These are phyloP conservation scores for Ogataea minuta DNA, from an alignment of 805 yeast genomes.

Conservation along the genomic window DNA sequence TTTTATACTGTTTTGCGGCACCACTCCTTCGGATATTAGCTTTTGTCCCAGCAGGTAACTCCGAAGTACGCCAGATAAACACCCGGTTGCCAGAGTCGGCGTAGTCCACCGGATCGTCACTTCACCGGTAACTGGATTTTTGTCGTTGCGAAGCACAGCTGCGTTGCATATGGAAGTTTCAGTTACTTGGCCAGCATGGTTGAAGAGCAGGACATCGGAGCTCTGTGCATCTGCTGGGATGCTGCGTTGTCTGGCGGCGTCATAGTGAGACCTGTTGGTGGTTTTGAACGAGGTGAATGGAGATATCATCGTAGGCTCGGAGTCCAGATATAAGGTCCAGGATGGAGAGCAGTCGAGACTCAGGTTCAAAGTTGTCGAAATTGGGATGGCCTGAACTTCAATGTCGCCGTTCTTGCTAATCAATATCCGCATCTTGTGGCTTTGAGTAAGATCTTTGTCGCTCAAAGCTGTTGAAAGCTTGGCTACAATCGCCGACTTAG, in stretches of 20 bases:
- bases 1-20: conserved; percentile 45
- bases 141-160: conserved; percentile 50
- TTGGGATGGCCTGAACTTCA: conserved; percentile 35
- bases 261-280: conserved; percentile 64
- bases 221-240: conserved; percentile 32
- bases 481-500: conserved; percentile 41
- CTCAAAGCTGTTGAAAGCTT: conserved; percentile 40
- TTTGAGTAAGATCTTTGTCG: conserved; percentile 28
- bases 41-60: conserved; percentile 48
- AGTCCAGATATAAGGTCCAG: conserved; percentile 67
- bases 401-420: conserved; percentile 29
- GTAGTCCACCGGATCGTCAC: conserved; percentile 64
- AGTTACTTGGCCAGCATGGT: conserved; percentile 56
- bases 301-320: conserved; percentile 50
- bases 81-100: conserved; percentile 75
- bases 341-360: conserved; percentile 14
- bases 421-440: conserved; percentile 50
- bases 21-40: conserved; percentile 22
- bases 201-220: conserved; percentile 71
- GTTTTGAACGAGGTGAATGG: conserved; percentile 90
- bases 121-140: conserved; percentile 29
- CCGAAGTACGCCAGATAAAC: conserved; percentile 82
- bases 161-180: conserved; percentile 86
- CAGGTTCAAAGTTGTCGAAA: conserved; percentile 7
- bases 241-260: conserved; percentile 53